phyloP scores from a whole-genome alignment of 306 rosid species.

The Sechiopsis laciniata region DNA sequence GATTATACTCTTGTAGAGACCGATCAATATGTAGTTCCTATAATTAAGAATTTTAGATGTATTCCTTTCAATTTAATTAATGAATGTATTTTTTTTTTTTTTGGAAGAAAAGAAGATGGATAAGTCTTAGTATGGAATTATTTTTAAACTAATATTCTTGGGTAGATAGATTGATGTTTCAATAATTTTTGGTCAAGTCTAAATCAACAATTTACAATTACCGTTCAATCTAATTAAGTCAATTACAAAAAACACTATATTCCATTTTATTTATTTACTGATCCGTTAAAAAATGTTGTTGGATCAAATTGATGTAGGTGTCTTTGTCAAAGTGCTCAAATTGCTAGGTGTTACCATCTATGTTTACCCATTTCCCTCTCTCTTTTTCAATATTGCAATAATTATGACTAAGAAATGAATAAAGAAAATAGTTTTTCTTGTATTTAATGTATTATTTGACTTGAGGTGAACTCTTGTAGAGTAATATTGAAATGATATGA shows the following conservation, averaged over 20 bases:
- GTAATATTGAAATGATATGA: no score
- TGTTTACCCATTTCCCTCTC: background rate
- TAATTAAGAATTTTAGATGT: no score
- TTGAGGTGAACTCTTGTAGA: background rate
- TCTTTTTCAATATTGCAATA: constrained; percentile 1
- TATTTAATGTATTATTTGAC: background rate
- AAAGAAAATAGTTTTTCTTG: background rate
- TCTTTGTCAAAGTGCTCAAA: background rate
- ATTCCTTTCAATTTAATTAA: no score
- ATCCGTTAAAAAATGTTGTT: background rate
- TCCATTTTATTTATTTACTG: background rate
- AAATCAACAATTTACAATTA: constrained; percentile 12
- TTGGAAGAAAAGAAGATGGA: no score
- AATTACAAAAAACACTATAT: constrained; percentile 2
- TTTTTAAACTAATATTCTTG: no score
- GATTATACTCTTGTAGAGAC: no score
- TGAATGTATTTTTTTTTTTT: no score
- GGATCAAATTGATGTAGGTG: background rate
- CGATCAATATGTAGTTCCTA: no score
- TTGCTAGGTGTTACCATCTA: background rate
- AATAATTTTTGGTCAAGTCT: background rate
- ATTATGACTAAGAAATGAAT: background rate
- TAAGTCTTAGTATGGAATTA: no score
- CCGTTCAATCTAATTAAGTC: background rate
- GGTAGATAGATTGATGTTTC: constrained; percentile 3